Conservation (phyloP, 1,139 yeast species). For the Kazachstania sp. region DNA sequence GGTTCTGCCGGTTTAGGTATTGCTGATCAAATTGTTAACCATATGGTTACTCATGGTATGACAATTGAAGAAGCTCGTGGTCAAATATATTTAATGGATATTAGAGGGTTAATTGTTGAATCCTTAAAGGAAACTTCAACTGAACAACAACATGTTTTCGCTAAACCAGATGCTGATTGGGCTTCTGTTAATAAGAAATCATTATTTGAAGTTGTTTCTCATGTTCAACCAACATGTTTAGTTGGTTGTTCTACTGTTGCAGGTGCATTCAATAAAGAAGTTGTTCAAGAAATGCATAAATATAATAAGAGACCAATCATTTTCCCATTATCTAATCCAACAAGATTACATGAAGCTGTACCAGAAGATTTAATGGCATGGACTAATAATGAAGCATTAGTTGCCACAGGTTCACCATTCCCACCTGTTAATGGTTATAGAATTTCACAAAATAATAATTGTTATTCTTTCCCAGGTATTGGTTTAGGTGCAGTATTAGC, state of each 20-base stretch:
- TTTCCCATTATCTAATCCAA: conserved; percentile 94
- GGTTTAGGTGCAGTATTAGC: conserved; percentile 91
- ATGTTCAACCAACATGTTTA: conserved; percentile 79
- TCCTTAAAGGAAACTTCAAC: conserved; percentile 47
- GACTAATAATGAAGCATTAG: conserved; percentile 85
- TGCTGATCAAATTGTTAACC: conserved; percentile 86
- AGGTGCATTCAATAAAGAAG: conserved; percentile 84
- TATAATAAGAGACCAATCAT: conserved; percentile 82
- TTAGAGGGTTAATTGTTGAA: conserved; percentile 67
- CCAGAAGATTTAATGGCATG: conserved; percentile 85
- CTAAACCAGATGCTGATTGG: conserved; percentile 65
- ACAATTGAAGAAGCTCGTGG: conserved; percentile 63
- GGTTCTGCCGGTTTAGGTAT: conserved; percentile 96
- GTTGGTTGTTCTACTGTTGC: conserved; percentile 97
- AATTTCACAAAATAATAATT: conserved; percentile 90
- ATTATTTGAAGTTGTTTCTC: conserved; percentile 57
- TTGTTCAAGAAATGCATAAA: conserved; percentile 81
- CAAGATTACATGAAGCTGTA: conserved; percentile 89
- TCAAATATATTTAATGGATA: conserved; percentile 71
- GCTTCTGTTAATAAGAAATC: conserved; percentile 60
- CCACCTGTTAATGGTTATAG: conserved; percentile 79
- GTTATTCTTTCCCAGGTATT: conserved; percentile 96
- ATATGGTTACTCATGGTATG: conserved; percentile 75
- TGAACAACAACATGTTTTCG: conserved; percentile 62
- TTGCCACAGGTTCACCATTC: conserved; percentile 98